Conservation (phyloP, 148 eudicot genomes). For the Bassia scoparia region DNA sequence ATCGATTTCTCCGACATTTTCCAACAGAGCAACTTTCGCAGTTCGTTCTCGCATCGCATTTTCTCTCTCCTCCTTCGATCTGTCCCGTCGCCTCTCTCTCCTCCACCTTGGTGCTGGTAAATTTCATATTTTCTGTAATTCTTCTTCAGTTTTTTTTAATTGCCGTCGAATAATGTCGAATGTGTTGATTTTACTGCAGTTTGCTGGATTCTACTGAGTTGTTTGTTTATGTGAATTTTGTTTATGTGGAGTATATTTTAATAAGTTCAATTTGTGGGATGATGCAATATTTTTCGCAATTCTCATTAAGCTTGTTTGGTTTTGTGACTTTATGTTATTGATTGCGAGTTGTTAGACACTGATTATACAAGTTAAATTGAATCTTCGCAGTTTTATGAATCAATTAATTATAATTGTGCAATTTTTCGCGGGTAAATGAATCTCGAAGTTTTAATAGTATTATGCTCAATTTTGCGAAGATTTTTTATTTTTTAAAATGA, state of each 20-base stretch:
- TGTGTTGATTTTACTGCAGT: too few species aligned
- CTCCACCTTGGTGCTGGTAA: conserved; percentile 45
- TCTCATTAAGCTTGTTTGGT: not conserved
- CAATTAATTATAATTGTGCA: too few species aligned
- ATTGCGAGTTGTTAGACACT: too few species aligned
- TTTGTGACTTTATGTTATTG: too few species aligned
- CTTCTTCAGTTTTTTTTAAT: not conserved
- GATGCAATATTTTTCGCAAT: not conserved
- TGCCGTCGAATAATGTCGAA: not conserved
- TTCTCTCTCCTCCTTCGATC: conserved; percentile 29
- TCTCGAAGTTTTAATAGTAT: too few species aligned
- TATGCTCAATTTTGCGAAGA: too few species aligned
- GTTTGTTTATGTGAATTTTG: too few species aligned
- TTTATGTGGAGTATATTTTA: not conserved
- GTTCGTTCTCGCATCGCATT: conserved; percentile 7
- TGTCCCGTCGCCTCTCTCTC: conserved; percentile 56
- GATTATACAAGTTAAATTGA: too few species aligned
- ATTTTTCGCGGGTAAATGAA: too few species aligned
- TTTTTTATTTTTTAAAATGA: too few species aligned
- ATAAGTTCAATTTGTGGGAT: not conserved
- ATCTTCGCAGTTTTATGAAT: too few species aligned
- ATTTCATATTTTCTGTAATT: not conserved
- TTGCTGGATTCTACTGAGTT: too few species aligned
- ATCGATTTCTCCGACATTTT: not conserved
- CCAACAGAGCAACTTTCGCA: not conserved